Evolutionary conservation across 192 early-diverging fungal species (phyloP).

Genomic region (Podila verticillata): DNA sequence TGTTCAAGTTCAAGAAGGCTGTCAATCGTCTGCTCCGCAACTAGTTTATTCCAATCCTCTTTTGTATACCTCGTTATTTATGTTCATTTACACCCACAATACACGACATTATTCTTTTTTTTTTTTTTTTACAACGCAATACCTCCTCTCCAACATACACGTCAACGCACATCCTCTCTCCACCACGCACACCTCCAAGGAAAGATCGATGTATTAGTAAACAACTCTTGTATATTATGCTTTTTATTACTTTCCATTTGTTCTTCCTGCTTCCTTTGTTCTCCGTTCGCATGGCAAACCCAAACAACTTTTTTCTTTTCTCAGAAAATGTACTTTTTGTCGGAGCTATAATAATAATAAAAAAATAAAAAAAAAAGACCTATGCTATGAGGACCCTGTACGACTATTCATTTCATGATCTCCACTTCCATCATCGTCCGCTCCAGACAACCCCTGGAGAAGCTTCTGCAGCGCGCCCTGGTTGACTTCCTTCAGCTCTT

Average conservation of each 20-base stretch:
- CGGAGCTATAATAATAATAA: not conserved
- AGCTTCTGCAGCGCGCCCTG: constrained; percentile 12
- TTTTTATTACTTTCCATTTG: no score
- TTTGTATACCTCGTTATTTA: not conserved
- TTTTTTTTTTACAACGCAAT: constrained; percentile 1
- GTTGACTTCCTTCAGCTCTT: constrained; percentile 18
- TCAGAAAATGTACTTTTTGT: no score
- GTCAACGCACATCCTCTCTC: not conserved
- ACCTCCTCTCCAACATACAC: no score
- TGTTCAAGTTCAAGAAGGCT: constrained; percentile 42
- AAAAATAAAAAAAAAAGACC: not conserved
- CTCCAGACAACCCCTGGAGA: constrained; percentile 21
- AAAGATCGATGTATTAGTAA: no score
- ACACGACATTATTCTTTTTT: constrained; percentile 4
- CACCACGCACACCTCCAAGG: not conserved
- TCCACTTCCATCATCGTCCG: not conserved
- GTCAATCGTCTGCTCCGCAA: constrained; percentile 47
- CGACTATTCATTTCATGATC: no score
- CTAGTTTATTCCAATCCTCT: constrained; percentile 4
- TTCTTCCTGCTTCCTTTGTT: no score
- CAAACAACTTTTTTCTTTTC: no score
- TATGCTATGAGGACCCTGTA: not conserved
- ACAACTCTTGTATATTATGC: no score
- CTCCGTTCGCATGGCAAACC: no score
- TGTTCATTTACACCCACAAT: not conserved